Base-by-base conservation (phyloP, 495 filamentous ascomycete species). In the Neurospora sublineolata region DNA sequence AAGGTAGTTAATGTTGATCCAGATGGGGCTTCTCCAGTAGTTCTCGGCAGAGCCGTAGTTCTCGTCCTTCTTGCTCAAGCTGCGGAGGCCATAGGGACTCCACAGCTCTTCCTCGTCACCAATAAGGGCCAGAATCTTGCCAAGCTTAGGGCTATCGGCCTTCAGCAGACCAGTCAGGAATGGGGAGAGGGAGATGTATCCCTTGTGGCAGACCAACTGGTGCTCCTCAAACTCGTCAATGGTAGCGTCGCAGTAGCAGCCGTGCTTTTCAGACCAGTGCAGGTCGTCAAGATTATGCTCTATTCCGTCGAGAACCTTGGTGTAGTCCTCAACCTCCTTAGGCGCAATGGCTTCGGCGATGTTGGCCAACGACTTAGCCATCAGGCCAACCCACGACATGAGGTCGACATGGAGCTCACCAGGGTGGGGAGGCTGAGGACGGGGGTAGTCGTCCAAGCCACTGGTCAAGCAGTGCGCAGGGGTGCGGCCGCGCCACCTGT, bases 1-100 rank as follows among this genome's bases (percentile, higher is more conserved):
- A 70, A 99, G 83, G 76, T 97, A 98, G 79, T 99, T 99, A 71
- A 99, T 96, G 75, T 97, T 97, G 72, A 99, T 92, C 95, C 95
- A 99, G 5, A 99, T 85, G 8, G 95, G 95, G 70, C 93, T 93
- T 69, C 94, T 85, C 95, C 95, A 99, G 83, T 99, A 99, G 75
- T 99, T 97, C 85, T 99, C 95, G 4, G 84, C 93, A 1, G 93
- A 97, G 20, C 89, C 93, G 76, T 97, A 97, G 74, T 91, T 87
- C 77, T 90, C 86, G 73, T 95, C 91, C 72, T 86, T 87, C 84
- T 91, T 91, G 80, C 93, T 97, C 80, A 99, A 78, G 80, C 93
- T 97, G 68, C 95, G 86, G 70, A 98, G 86, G 36, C 95, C 95
- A 75, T 90, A 89, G 3, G 90, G 87, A 75, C 89, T 94, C 90